Conservation (phyloP, 495 filamentous ascomycete species). For the Trichoderma gamsii region DNA sequence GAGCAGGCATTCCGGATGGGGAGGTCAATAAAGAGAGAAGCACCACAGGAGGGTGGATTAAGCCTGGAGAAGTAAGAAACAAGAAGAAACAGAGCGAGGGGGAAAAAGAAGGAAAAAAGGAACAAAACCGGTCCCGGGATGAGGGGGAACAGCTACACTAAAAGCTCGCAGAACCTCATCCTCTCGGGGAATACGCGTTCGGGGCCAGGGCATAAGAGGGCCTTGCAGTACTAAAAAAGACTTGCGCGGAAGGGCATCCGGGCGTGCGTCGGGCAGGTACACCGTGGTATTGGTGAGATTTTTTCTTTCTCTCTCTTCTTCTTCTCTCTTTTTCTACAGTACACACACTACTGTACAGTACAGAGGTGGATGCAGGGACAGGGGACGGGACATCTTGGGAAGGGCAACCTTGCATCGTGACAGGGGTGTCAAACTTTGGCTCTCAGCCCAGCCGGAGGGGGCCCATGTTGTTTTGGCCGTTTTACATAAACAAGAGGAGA, state of each 20-base stretch:
- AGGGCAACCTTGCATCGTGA: slow-evolving; percentile 14
- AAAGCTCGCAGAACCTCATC: neutral
- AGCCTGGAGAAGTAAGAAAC: neutral
- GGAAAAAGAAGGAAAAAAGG: neutral
- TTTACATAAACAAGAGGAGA: neutral
- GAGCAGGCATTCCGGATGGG: neutral
- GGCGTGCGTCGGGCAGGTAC: neutral
- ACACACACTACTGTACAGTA: too few species aligned
- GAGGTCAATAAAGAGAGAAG: neutral
- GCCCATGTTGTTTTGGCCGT: neutral
- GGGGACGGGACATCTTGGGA: slow-evolving; percentile 13
- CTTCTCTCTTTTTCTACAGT: neutral
- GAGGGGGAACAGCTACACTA: slow-evolving; percentile 10
- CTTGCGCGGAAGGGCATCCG: slow-evolving; percentile 12
- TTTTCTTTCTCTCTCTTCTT: neutral
- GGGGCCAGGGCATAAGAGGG: neutral
- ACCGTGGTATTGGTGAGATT: slow-evolving; percentile 1
- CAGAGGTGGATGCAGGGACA: slow-evolving; percentile 9
- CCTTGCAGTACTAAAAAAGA: neutral
- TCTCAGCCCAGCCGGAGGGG: neutral
- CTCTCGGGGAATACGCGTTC: slow-evolving; percentile 10
- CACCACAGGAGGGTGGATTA: neutral
- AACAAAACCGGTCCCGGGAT: neutral
- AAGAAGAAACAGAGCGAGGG: neutral
- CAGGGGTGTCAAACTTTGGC: slow-evolving; percentile 12